Evolutionary conservation across 257 asterid genomes (phyloP).

Genomic region (Scutellaria barbata): DNA sequence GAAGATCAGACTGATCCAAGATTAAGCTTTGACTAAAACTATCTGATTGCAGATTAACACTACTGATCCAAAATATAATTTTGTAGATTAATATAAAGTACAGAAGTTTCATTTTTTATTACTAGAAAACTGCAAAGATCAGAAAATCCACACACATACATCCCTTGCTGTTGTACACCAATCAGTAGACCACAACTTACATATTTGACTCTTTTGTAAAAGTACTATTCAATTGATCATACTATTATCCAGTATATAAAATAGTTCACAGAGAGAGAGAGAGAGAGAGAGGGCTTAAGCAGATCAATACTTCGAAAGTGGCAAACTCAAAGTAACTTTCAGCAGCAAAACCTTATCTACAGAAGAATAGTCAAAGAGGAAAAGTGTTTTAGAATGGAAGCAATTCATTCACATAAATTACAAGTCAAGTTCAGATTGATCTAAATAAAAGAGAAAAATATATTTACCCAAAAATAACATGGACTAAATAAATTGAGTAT

Average conservation of each 20-base stretch:
- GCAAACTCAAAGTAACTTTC: conserved; percentile 18
- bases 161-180: conserved; percentile 3
- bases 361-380: conserved; percentile 13
- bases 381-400: neutral
- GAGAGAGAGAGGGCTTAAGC: neutral
- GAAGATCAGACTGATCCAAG: neutral
- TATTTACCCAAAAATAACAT: neutral
- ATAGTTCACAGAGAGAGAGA: neutral
- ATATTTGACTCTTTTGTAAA: neutral
- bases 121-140: conserved; percentile 6
- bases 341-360: conserved; percentile 16
- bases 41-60: neutral
- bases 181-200: conserved; percentile 11
- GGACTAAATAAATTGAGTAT: neutral
- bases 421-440: conserved; percentile 26
- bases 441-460: neutral
- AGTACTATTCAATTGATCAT: conserved; percentile 10
- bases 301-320: conserved; percentile 33
- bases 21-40: too few species aligned
- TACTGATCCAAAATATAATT: neutral
- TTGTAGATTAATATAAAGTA: neutral
- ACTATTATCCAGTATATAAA: neutral
- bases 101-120: neutral
- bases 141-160: neutral
- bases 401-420: neutral